Evolutionary conservation across 306 rosid genomes (phyloP).

Genomic region (Malus asiatica): DNA sequence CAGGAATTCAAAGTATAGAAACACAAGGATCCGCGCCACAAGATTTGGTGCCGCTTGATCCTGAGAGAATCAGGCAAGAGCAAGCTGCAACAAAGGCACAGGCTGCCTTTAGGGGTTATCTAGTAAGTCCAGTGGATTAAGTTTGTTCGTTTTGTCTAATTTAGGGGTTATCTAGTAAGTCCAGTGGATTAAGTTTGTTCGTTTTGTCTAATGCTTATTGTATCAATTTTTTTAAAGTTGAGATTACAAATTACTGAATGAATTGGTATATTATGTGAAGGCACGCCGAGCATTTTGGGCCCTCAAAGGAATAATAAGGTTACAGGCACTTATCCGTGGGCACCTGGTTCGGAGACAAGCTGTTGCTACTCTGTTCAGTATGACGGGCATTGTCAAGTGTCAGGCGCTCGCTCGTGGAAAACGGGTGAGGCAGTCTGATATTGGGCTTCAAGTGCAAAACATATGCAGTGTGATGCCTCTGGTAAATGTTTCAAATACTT

Average conservation of each 20-base stretch:
- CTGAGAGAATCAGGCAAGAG: conserved; percentile 61
- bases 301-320: conserved; percentile 94
- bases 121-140: conserved; percentile 39
- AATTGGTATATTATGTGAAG: conserved; percentile 42
- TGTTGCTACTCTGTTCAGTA: conserved; percentile 71
- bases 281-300: conserved; percentile 98
- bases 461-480: conserved; percentile 31
- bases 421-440: conserved; percentile 53
- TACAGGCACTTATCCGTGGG: conserved; percentile 99
- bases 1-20: conserved; percentile 51
- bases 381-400: conserved; percentile 78
- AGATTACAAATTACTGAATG: conserved; percentile 17
- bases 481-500: conserved; percentile 32
- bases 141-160: no score
- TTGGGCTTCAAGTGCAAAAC: conserved; percentile 59
- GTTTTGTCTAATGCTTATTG: neutral
- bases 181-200: neutral
- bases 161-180: conserved; percentile 91
- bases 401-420: conserved; percentile 82
- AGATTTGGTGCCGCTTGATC: conserved; percentile 45
- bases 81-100: conserved; percentile 87
- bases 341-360: conserved; percentile 99
- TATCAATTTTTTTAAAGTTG: neutral
- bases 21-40: conserved; percentile 34
- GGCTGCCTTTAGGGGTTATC: conserved; percentile 97